phyloP scores from a whole-genome alignment of 371 early-diverging fungal genomes.

The Lichtheimia ornata region DNA sequence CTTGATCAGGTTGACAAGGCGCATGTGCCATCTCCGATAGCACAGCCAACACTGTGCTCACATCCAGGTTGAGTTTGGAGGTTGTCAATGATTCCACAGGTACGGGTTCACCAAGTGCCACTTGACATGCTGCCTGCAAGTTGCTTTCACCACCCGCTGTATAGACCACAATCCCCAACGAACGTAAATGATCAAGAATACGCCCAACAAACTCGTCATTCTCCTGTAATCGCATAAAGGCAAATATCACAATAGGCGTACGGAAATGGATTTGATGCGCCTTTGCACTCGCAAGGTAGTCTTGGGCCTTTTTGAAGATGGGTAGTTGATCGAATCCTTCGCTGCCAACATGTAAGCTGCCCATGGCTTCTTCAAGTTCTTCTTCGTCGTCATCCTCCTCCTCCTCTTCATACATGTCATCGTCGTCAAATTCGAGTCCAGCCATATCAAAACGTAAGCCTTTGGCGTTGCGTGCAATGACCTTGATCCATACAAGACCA shows the following conservation, averaged over 20 bases:
- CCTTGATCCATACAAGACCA: constrained; percentile 58
- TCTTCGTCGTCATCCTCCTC: constrained; percentile 8
- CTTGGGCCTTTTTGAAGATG: constrained; percentile 53
- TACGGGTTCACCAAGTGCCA: not conserved
- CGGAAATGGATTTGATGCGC: constrained; percentile 54
- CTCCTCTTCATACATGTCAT: constrained; percentile 19
- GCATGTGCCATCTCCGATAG: constrained; percentile 51
- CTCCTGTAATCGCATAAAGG: constrained; percentile 49
- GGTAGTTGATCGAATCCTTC: constrained; percentile 38
- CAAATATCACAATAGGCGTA: constrained; percentile 55
- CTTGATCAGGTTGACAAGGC: constrained; percentile 34
- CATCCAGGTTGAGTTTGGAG: constrained; percentile 51
- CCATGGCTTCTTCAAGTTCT: not conserved
- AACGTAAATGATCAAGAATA: constrained; percentile 33
- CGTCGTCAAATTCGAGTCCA: constrained; percentile 38
- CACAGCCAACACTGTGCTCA: constrained; percentile 54
- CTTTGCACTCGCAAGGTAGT: constrained; percentile 42
- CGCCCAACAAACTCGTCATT: constrained; percentile 39
- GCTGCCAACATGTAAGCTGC: not conserved
- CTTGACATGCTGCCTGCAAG: constrained; percentile 11
- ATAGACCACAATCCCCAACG: constrained; percentile 43
- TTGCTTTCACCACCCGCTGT: not conserved
- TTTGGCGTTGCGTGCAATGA: constrained; percentile 54
- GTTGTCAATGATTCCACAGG: constrained; percentile 26
- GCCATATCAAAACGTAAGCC: constrained; percentile 51